A percentile compares a stretch with the other conserved stretches of the same genome.
Conservation (phyloP, 2,329 filamentous ascomycete species). For the Cladophialophora exuberans region DNA sequence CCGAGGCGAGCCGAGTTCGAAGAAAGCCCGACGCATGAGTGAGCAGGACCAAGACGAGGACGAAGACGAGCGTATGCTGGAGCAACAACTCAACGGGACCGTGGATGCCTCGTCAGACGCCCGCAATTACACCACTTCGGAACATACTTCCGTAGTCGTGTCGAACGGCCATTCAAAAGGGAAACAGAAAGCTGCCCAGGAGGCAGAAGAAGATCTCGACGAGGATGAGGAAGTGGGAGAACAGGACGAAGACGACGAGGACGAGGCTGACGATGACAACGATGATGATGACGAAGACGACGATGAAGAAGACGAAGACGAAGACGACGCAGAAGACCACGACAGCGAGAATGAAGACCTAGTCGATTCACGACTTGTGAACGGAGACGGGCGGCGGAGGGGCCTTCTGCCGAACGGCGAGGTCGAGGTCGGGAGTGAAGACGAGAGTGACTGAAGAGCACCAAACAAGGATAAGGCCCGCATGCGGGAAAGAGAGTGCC, state of each 20-base stretch:
- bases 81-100: conserved; percentile 35
- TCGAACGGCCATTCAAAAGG: conserved; percentile 19
- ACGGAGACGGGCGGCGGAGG: conserved; percentile 6
- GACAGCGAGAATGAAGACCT: conserved; percentile 33
- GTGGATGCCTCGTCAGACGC: conserved; percentile 30
- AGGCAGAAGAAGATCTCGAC: conserved; percentile 30
- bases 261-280: conserved; percentile 35
- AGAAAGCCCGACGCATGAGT: conserved; percentile 27
- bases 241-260: conserved; percentile 31
- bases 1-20: conserved; percentile 25
- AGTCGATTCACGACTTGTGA: conserved; percentile 21
- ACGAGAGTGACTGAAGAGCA: conserved; percentile 30
- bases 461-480: no score
- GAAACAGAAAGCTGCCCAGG: conserved; percentile 29
- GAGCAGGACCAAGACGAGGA: conserved; percentile 13
- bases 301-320: conserved; percentile 19
- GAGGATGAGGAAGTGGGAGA: conserved; percentile 26
- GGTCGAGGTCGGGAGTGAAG: conserved; percentile 31
- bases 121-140: conserved; percentile 1
- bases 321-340: conserved; percentile 32
- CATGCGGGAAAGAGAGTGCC: no score
- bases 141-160: conserved; percentile 23
- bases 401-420: conserved; percentile 30
- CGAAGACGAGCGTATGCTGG: conserved; percentile 31
- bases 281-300: conserved; percentile 35